A percentile compares a stretch with the other conserved stretches of the same genome.
Evolutionary conservation across 169 alveolate genomes (phyloP).

Genomic region (Toxoplasma gondii): DNA sequence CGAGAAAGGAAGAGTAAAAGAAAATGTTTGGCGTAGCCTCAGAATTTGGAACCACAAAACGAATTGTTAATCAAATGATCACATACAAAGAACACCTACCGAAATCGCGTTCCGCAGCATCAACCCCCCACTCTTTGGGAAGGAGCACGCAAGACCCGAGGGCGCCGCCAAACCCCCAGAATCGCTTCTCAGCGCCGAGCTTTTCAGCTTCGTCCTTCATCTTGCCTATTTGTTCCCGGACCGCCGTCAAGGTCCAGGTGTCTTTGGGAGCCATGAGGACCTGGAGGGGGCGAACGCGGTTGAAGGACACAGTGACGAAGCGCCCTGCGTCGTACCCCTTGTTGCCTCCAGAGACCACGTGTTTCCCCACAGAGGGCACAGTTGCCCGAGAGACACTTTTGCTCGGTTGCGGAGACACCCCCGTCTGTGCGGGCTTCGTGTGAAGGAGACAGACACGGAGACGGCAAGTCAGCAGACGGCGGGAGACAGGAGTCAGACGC

Average conservation of each 20-base stretch:
- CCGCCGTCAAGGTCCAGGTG: neutral
- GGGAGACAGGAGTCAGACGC: neutral
- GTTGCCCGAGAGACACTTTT: neutral
- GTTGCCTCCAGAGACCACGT: neutral
- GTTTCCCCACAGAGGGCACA: neutral
- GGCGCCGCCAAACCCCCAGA: neutral
- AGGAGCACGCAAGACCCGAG: neutral
- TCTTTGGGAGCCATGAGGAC: neutral
- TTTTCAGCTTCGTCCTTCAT: neutral
- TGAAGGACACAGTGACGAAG: neutral
- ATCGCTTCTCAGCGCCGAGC: neutral
- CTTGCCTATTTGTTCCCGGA: neutral
- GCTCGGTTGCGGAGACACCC: neutral
- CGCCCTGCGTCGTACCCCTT: neutral
- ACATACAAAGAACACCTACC: neutral
- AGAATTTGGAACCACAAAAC: too few species aligned
- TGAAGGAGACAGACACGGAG: neutral
- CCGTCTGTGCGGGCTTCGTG: neutral
- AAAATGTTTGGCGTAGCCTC: too few species aligned
- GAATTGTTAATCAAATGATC: too few species aligned
- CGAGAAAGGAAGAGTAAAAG: too few species aligned
- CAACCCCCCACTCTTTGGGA: conserved; percentile 11
- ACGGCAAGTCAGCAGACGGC: neutral
- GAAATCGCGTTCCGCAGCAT: neutral
- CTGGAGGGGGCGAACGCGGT: conserved; percentile 24